Base-by-base conservation (phyloP, 306 rosid species). In the Castanea sativa region DNA sequence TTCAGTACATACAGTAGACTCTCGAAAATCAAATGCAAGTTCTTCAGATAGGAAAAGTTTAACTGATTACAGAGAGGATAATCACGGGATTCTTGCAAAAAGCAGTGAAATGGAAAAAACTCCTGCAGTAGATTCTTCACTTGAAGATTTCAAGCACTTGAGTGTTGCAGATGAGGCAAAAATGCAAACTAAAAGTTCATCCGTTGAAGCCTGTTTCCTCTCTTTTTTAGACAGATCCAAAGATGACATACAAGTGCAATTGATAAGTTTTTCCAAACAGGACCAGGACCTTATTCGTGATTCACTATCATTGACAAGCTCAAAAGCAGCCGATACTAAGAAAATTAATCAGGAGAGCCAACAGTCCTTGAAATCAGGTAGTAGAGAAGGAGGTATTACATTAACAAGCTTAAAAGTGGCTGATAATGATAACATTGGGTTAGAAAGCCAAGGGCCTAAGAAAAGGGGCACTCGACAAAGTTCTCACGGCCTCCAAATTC, bases 1-100 rank as follows among this genome's bases (percentile, higher is more conserved):
- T 77, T 91, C 89, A 55, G 82, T 88, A 59, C 86, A 81, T 7
- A 86, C 79, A 64, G 74, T 75, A 5, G 87, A 82, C 76, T 82
- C 91, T 77, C 79, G 79, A 5, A 61, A 55, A 55, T 82, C 90
- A 70, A 81, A 53, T 78, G 80, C 94, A 82, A 56, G 73, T 82
- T 83, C 86, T 80, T 83, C 80, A 41, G 91, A 86, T 77, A 52
- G 73, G 81, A 83, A 69, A 60, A 81, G 79, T 29, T 51, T 68
- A 73, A 51, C 68, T 69, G 81, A 79, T 84, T 45, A 64, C 79
- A 69, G 41, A 38, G 83, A 57, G 52, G 84, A 74, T 55, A 79
- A 68, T 78, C 65, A 71, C 29, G 84, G 82, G 77, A 69, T 51
- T 76, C 78, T 69, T 38, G 80, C 79, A 73, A 82, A 78, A 84